Evolutionary conservation across 768 basidiomycete species (phyloP).

Genomic region (Rubroboletus satanas): DNA sequence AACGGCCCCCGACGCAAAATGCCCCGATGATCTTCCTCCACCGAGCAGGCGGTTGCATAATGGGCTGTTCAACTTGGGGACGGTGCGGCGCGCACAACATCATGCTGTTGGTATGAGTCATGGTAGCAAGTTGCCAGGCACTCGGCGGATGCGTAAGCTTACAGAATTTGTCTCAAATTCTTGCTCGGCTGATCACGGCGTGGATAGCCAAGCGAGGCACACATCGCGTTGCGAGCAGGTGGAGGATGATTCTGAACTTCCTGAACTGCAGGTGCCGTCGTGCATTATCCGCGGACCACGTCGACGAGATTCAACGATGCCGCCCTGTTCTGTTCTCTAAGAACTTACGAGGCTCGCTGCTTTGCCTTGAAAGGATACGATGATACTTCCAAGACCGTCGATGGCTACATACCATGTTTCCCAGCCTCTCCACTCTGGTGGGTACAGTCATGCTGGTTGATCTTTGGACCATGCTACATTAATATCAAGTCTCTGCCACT

Average conservation of each 20-base stretch:
- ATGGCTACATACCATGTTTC: background rate
- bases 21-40: background rate
- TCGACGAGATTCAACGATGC: background rate
- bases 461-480: background rate
- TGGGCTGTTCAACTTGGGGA: constrained; percentile 6
- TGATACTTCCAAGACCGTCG: background rate
- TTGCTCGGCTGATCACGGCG: background rate
- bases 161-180: background rate
- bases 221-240: background rate
- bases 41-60: background rate
- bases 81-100: background rate
- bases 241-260: background rate
- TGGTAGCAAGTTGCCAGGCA: background rate
- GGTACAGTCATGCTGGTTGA: too few relatives aligned
- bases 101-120: background rate
- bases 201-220: background rate
- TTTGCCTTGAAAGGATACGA: background rate
- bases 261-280: background rate
- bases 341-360: background rate
- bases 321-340: background rate
- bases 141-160: background rate
- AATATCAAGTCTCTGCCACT: background rate
- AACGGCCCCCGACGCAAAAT: background rate
- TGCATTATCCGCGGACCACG: background rate
- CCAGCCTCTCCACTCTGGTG: background rate